A percentile compares a stretch with the other conserved stretches of the same genome.
These are phyloP conservation scores for Punica granatum DNA, from an alignment of 345 rosid species.

Conservation along the genomic window DNA sequence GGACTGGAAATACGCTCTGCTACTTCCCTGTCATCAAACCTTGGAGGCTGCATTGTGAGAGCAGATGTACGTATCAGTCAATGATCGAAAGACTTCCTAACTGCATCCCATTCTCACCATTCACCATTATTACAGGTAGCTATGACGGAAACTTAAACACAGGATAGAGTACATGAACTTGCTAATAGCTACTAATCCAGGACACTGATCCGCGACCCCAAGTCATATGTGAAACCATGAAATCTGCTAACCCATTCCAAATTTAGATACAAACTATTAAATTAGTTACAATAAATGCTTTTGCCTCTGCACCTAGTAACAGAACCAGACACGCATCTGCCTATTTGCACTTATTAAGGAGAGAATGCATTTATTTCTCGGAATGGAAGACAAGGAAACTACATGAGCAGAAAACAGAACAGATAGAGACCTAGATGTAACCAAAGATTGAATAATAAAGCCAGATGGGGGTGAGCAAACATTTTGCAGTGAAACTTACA, in stretches of 20 bases:
- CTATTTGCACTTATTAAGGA: background rate
- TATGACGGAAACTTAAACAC: too few relatives aligned
- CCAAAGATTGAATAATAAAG: background rate
- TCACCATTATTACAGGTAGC: too few relatives aligned
- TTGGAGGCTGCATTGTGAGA: constrained; percentile 70
- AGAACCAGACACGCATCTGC: background rate
- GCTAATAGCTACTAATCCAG: too few relatives aligned
- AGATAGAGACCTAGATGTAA: background rate
- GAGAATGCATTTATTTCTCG: background rate
- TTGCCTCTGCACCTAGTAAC: background rate
- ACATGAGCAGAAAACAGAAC: background rate
- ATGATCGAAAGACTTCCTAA: background rate
- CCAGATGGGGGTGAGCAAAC: background rate
- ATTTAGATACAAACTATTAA: background rate
- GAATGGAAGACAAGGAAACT: background rate
- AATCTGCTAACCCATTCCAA: background rate
- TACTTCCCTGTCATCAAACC: constrained; percentile 84
- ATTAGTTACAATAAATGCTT: background rate
- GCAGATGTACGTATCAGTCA: background rate
- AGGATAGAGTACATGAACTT: too few relatives aligned
- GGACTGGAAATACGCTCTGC: constrained; percentile 94
- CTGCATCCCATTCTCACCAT: background rate
- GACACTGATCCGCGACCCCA: background rate
- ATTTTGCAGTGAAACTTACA: background rate
- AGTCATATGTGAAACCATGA: background rate